Base-by-base conservation (phyloP, 805 yeast species). In the Spathaspora passalidarum region DNA sequence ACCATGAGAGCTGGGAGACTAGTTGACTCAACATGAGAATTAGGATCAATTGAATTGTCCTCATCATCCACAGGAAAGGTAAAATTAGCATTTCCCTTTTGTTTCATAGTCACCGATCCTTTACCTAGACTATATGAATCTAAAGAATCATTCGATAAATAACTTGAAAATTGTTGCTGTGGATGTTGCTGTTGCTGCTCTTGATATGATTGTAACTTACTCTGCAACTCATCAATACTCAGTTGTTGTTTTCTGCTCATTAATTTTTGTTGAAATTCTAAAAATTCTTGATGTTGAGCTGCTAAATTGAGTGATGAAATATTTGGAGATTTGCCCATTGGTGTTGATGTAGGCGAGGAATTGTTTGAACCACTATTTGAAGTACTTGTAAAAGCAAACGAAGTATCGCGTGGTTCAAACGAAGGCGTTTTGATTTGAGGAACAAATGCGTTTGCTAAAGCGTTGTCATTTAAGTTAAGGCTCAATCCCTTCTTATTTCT, bases 401-500 rank as follows among this genome's bases (percentile, higher is more conserved):
- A 75, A 50, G 46, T 56, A 23, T 62, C 69, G 8, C 57, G 50
- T 5, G 64, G 60, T 10, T 57, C 52, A 17, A 55, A 56, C 17
- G 52, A 48, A 1, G 76, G 76, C 0, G 74, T 66, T 40, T 53
- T 58, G 20, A 71, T 59, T 5, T 52, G 54, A 6, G 76, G 75
- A 0, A 75, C 68, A 43, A 65, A 69, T 18, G 68, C 62, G 2
- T 71, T 75, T n/a, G 56, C 53, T 36, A 69, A 63, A 14, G 62
- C 54, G 7, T 16, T 21, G 20, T 45, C 40, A 8, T 37, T 25
- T 13, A 51, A 44, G 18, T 45, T 45, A 14, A 49, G 37, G 13
- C 29, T 19, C 9, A 37, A 36, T 14, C 43, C 47, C 7, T 43
- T 37, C 18, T 29, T 23, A 17, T 20, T 29, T 16, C 16, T n/a